phyloP scores from a whole-genome alignment of 176 grass and related monocot genomes.

The Chloris gayana region DNA sequence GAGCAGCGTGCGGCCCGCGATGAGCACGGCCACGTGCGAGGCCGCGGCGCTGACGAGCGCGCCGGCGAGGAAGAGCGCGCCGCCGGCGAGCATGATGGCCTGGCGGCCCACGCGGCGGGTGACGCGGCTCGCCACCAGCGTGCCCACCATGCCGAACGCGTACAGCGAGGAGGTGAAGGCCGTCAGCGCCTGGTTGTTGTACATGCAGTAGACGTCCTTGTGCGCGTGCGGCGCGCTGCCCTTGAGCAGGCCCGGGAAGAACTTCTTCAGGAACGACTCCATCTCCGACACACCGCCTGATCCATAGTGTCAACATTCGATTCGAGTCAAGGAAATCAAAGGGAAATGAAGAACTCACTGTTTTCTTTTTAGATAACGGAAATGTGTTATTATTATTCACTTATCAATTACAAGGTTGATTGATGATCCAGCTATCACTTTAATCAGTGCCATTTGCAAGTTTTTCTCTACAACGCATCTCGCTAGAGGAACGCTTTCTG shows the following conservation, averaged over 20 bases:
- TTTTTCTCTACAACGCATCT: not conserved
- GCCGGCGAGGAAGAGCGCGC: conserved; percentile 62
- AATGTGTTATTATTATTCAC: too few relatives aligned
- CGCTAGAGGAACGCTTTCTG: not conserved
- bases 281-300: conserved; percentile 78
- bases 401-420: too few relatives aligned
- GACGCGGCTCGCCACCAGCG: conserved; percentile 57
- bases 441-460: not conserved
- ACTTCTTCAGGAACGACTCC: conserved; percentile 67
- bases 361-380: too few relatives aligned
- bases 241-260: conserved; percentile 63
- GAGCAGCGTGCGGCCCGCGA: conserved; percentile 62
- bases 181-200: conserved; percentile 68
- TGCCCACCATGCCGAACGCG: conserved; percentile 54
- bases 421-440: too few relatives aligned
- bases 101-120: conserved; percentile 57
- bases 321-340: not conserved
- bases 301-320: not conserved
- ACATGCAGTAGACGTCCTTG: conserved; percentile 71
- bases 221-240: conserved; percentile 26
- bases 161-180: conserved; percentile 78
- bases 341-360: not conserved
- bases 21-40: conserved; percentile 72
- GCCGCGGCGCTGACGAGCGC: conserved; percentile 60
- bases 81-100: conserved; percentile 47